Evolutionary conservation across 2,329 filamentous ascomycete genomes (phyloP), one percentile per base, ranked within the genome.

Genomic region (Passalora sequoiae): DNA sequence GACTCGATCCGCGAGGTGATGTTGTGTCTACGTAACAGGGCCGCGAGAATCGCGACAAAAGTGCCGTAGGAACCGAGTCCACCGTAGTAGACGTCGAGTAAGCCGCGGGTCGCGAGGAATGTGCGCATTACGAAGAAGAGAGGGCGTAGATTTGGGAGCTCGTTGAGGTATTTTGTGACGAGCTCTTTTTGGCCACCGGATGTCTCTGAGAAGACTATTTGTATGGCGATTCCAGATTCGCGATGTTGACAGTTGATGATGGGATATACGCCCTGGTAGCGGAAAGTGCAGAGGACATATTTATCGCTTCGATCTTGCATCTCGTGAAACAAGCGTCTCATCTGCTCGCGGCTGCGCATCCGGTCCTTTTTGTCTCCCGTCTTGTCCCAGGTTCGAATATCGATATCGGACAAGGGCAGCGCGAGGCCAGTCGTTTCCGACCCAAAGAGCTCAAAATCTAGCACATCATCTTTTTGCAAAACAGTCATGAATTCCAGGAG

Each of bases 21-120:
- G 32, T 27, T 15, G 17, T 7, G n/a, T 15, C 19, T 7, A 10
- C 45, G 49, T 13, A 43, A 44, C 49, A 80, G 60, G 20, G 72
- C 70, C 4, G 76, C 74, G 10, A 75, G 71, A 13, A 81, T 60
- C 67, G 81, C 74, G 64, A 79, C 74, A 54, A 78, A 69, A 7
- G 79, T 62, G 9, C 70, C 65, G 54, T 81, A 78, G 0, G 75
- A 71, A 12, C 70, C 70, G 24, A 81, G 60, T 1, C 75, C 74
- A n/a, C 71, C 70, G 3, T 60, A 55, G 41, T 63, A 68, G 13
- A 72, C 66, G 40, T 74, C 69, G 22, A 68, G 67, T 2, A 81
- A 58, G 17, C 66, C 68, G 28, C 74, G 69, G 16, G 73, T 63
- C 39, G 75, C 67, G 29, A 83, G 64, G 12, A 70, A 64, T 38